Evolutionary conservation across 768 basidiomycete species (phyloP).

Genomic region (Suillus spraguei): DNA sequence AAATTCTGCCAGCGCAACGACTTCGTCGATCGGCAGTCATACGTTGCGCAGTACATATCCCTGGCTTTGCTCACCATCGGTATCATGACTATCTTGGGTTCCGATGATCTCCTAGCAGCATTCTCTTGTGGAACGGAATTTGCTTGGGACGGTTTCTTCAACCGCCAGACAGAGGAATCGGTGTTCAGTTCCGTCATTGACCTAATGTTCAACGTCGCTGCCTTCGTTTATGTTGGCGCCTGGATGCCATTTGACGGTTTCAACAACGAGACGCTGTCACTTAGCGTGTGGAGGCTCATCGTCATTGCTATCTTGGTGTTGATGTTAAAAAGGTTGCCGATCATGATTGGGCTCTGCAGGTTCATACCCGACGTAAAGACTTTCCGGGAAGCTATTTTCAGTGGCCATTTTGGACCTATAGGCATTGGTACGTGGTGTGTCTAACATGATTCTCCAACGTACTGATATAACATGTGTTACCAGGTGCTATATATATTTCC

Average conservation of each 20-base stretch:
- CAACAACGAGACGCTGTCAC: conserved; percentile 59
- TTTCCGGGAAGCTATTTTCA: conserved; percentile 90
- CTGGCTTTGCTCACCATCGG: conserved; percentile 86
- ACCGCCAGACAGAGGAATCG: conserved; percentile 91
- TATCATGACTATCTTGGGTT: conserved; percentile 80
- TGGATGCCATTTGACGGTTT: conserved; percentile 95
- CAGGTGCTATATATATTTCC: conserved; percentile 90
- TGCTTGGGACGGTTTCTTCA: conserved; percentile 96
- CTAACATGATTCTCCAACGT: conserved; percentile 9
- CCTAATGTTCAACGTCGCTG: conserved; percentile 92
- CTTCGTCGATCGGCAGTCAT: conserved; percentile 92
- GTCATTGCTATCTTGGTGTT: conserved; percentile 85
- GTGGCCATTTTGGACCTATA: conserved; percentile 93
- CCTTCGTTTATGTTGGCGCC: conserved; percentile 95
- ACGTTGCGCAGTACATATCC: conserved; percentile 89
- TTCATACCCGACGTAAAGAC: conserved; percentile 98
- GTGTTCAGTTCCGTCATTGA: conserved; percentile 97
- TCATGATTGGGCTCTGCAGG: conserved; percentile 81
- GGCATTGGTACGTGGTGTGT: conserved; percentile 56
- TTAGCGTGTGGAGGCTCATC: conserved; percentile 84
- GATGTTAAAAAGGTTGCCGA: conserved; percentile 78
- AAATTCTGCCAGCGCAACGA: conserved; percentile 86
- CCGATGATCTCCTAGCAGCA: conserved; percentile 92
- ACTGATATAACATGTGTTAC: conserved; percentile 12
- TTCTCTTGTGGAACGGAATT: conserved; percentile 96